Evolutionary conservation across 2,329 filamentous ascomycete genomes (phyloP).

Genomic region (Chaetomium globosum): DNA sequence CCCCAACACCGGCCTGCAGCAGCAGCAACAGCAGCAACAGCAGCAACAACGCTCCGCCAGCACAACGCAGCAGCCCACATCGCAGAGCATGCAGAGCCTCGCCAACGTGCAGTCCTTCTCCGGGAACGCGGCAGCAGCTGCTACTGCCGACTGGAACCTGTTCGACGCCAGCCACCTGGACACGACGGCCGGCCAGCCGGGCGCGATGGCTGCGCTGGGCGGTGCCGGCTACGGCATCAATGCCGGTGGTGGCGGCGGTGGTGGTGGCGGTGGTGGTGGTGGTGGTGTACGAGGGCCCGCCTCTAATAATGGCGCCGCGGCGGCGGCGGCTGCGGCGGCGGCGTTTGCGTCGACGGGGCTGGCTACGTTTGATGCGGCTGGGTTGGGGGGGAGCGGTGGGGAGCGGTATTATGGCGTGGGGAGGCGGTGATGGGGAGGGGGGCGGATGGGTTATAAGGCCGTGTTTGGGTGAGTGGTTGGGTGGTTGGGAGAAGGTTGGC

Average conservation of each 20-base stretch:
- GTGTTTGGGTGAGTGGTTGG: too few species aligned
- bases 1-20: constrained; percentile 23
- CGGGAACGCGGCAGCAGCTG: constrained; percentile 21
- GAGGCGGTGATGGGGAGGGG: constrained; percentile 26
- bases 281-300: constrained; percentile 35
- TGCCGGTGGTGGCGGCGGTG: constrained; percentile 26
- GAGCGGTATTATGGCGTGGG: constrained; percentile 34
- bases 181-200: constrained; percentile 33
- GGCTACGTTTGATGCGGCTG: constrained; percentile 39
- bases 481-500: neutral
- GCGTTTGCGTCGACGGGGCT: constrained; percentile 32
- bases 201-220: constrained; percentile 34
- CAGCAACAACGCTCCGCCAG: constrained; percentile 31
- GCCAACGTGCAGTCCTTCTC: constrained; percentile 31
- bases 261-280: too few species aligned
- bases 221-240: constrained; percentile 37
- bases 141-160: constrained; percentile 32
- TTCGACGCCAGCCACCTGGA: constrained; percentile 41
- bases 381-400: constrained; percentile 28
- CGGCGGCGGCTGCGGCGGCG: constrained; percentile 30
- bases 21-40: constrained; percentile 31
- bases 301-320: constrained; percentile 34
- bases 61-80: constrained; percentile 28
- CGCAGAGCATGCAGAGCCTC: constrained; percentile 33
- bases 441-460: too few species aligned